Conservation (phyloP, 495 filamentous ascomycete species). For the Pseudevernia furfuracea region DNA sequence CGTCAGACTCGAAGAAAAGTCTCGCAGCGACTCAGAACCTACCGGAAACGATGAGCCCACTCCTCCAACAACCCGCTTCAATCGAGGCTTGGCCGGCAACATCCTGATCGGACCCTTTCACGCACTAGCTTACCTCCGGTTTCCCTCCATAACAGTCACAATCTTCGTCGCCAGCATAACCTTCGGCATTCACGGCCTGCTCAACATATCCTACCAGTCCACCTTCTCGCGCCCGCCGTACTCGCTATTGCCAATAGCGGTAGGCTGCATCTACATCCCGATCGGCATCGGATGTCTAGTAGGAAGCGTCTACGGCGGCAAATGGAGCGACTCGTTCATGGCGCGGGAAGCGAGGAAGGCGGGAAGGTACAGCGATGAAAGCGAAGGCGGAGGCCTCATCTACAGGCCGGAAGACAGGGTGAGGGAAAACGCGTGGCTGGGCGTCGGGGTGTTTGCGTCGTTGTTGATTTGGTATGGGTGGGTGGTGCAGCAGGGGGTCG, state of each 20-base stretch:
- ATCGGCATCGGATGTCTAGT: constrained; percentile 70
- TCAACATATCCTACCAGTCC: constrained; percentile 76
- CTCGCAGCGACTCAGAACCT: constrained; percentile 48
- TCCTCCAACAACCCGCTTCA: constrained; percentile 48
- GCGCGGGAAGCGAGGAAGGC: constrained; percentile 66
- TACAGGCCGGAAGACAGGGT: constrained; percentile 83
- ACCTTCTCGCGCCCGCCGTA: constrained; percentile 71
- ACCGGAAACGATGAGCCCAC: constrained; percentile 44
- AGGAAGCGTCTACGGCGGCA: constrained; percentile 65
- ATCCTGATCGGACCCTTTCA: constrained; percentile 71
- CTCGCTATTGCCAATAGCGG: constrained; percentile 4
- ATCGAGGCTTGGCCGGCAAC: constrained; percentile 49
- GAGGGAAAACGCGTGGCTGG: constrained; percentile 82
- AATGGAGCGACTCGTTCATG: constrained; percentile 91
- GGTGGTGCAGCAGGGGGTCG: constrained; percentile 49
- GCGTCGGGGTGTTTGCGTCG: constrained; percentile 63
- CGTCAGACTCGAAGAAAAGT: constrained; percentile 22
- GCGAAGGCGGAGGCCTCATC: constrained; percentile 48
- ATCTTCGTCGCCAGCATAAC: constrained; percentile 77
- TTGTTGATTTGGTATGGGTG: constrained; percentile 64
- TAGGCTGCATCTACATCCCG: background rate
- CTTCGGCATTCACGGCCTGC: constrained; percentile 72
- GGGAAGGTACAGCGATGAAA: constrained; percentile 56
- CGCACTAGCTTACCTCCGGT: constrained; percentile 67
- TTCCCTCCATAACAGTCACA: constrained; percentile 66